Evolutionary conservation across 208 protist species (phyloP).

Genomic region (Leishmania turanica): DNA sequence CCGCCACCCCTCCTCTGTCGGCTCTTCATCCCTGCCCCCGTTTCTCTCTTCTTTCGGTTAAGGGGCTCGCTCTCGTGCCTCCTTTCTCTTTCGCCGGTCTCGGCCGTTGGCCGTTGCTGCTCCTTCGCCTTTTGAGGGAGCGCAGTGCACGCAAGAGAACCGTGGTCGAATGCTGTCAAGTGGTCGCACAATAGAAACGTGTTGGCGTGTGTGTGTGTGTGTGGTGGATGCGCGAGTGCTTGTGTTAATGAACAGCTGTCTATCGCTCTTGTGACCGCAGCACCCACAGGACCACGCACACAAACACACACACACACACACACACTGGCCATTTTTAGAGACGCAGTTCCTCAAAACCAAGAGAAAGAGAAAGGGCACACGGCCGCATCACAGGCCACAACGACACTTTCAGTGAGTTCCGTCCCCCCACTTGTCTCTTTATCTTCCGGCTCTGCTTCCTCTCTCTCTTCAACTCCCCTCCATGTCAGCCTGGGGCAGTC

Average conservation of each 20-base stretch:
- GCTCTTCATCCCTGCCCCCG: not conserved
- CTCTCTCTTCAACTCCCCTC: conserved; percentile 2
- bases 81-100: not conserved
- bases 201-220: not conserved
- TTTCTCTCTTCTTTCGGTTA: not conserved
- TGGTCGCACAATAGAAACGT: not conserved
- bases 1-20: not conserved
- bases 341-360: not conserved
- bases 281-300: not conserved
- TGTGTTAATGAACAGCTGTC: not conserved
- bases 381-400: not conserved
- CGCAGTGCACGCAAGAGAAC: not conserved
- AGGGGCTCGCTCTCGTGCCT: not conserved
- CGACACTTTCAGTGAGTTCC: not conserved
- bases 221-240: not conserved
- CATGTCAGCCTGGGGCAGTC: not conserved
- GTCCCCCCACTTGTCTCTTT: conserved; percentile 3
- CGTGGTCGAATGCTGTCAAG: not conserved
- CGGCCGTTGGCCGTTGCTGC: not conserved
- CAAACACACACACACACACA: not conserved
- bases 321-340: not conserved
- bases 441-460: not conserved
- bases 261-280: not conserved
- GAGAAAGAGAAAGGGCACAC: not conserved
- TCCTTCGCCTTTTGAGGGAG: not conserved